Conservation (phyloP, 768 basidiomycete species). For the Amyloporia xantha region DNA sequence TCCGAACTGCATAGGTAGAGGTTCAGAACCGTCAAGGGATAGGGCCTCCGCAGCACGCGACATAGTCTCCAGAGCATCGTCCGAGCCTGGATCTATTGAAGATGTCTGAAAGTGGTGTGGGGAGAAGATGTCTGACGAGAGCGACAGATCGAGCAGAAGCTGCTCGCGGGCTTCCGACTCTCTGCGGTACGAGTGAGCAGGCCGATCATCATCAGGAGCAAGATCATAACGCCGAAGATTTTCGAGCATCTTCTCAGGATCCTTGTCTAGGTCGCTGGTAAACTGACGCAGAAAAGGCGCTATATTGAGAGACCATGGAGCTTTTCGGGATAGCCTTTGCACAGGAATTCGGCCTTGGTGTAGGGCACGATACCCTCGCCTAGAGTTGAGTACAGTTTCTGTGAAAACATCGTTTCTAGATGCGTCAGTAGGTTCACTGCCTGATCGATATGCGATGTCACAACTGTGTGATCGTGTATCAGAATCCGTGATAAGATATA, state of each 20-base stretch:
- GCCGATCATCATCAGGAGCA: conserved; percentile 28
- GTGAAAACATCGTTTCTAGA: conserved; percentile 55
- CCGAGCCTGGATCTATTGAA: conserved; percentile 16
- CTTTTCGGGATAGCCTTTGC: conserved; percentile 30
- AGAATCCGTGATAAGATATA: not conserved
- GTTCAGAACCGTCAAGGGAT: conserved; percentile 43
- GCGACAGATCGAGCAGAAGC: conserved; percentile 53
- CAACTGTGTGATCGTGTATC: conserved; percentile 33
- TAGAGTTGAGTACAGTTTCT: conserved; percentile 43
- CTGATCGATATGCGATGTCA: conserved; percentile 54
- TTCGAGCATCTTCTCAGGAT: conserved; percentile 31
- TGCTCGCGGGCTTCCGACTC: conserved; percentile 55
- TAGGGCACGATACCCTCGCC: conserved; percentile 47
- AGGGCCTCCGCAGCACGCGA: conserved; percentile 42
- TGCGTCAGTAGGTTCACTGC: conserved; percentile 36
- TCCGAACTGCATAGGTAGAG: conserved; percentile 54
- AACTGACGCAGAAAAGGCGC: conserved; percentile 37
- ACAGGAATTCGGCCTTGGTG: conserved; percentile 39
- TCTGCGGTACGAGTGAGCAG: conserved; percentile 34
- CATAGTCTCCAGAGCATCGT: conserved; percentile 44
- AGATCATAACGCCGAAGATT: conserved; percentile 41
- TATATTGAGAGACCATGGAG: conserved; percentile 52
- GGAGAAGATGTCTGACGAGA: conserved; percentile 55
- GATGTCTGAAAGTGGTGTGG: conserved; percentile 31
- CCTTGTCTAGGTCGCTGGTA: conserved; percentile 30